Percentiles rank a stretch among this genome's conserved stretches.
phyloP scores from a whole-genome alignment of 768 basidiomycete species.

The Chiua virens region DNA sequence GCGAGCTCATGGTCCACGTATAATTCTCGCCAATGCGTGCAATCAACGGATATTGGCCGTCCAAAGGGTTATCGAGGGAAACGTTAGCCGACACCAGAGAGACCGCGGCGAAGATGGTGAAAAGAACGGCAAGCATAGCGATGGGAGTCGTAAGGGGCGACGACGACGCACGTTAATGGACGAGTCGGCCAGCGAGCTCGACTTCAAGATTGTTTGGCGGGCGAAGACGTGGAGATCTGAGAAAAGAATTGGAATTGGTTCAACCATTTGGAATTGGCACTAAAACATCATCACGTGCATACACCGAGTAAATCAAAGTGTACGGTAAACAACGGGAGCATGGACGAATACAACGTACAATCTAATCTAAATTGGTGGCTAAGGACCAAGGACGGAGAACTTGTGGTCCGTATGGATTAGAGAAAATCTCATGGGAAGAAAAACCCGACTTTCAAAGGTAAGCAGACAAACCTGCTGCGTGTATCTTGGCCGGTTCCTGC shows the following conservation, averaged over 20 bases:
- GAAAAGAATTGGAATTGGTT: constrained; percentile 14
- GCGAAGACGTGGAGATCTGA: constrained; percentile 1
- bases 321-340: constrained; percentile 8
- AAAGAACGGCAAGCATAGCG: constrained; percentile 67
- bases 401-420: background rate
- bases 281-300: constrained; percentile 28
- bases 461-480: constrained; percentile 68
- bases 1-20: constrained; percentile 64
- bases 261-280: constrained; percentile 15
- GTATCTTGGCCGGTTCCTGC: constrained; percentile 76
- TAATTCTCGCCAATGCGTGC: constrained; percentile 67
- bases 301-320: constrained; percentile 10
- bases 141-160: constrained; percentile 49
- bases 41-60: constrained; percentile 74
- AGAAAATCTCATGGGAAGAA: background rate
- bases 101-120: constrained; percentile 43
- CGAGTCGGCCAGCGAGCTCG: constrained; percentile 64
- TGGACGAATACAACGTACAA: constrained; percentile 2
- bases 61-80: constrained; percentile 57
- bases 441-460: constrained; percentile 41
- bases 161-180: constrained; percentile 37
- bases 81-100: constrained; percentile 45
- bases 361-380: constrained; percentile 23
- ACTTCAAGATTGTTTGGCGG: constrained; percentile 20
- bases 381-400: background rate